A percentile compares a stretch with the other conserved stretches of the same genome.
phyloP scores from a whole-genome alignment of 2,329 filamentous ascomycete species.

The Fusarium redolens region DNA sequence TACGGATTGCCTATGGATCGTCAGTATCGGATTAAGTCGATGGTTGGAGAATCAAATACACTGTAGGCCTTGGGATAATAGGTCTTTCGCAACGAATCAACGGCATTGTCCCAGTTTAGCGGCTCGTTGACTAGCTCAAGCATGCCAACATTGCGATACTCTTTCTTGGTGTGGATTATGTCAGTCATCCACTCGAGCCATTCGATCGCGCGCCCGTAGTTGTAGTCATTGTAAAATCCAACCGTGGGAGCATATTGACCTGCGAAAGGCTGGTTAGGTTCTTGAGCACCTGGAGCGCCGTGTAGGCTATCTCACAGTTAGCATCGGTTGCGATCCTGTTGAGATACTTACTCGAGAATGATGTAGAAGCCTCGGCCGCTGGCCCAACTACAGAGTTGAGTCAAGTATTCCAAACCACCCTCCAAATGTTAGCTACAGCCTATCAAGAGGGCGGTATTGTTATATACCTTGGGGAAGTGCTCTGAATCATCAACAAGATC shows the following conservation, averaged over 20 bases:
- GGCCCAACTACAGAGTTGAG: conserved; percentile 60
- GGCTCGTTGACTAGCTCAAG: conserved; percentile 58
- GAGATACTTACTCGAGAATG: conserved; percentile 56
- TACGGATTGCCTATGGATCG: conserved; percentile 54
- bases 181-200: conserved; percentile 68
- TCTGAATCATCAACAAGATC: conserved; percentile 61
- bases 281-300: conserved; percentile 62
- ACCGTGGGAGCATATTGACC: conserved; percentile 50
- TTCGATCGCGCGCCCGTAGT: conserved; percentile 65
- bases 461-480: conserved; percentile 56
- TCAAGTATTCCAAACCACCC: conserved; percentile 59
- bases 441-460: too few species aligned
- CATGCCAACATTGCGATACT: conserved; percentile 68
- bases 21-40: background rate
- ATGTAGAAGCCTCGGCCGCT: conserved; percentile 63
- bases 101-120: conserved; percentile 31
- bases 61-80: conserved; percentile 40
- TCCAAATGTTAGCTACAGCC: background rate
- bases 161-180: conserved; percentile 59
- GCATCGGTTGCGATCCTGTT: rapidly evolving
- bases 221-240: conserved; percentile 67
- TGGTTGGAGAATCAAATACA: background rate
- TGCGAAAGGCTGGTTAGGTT: conserved; percentile 58
- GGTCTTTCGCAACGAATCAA: conserved; percentile 31
- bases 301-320: conserved; percentile 52